Conservation (phyloP, 768 basidiomycete species). For the Mycena crocata region DNA sequence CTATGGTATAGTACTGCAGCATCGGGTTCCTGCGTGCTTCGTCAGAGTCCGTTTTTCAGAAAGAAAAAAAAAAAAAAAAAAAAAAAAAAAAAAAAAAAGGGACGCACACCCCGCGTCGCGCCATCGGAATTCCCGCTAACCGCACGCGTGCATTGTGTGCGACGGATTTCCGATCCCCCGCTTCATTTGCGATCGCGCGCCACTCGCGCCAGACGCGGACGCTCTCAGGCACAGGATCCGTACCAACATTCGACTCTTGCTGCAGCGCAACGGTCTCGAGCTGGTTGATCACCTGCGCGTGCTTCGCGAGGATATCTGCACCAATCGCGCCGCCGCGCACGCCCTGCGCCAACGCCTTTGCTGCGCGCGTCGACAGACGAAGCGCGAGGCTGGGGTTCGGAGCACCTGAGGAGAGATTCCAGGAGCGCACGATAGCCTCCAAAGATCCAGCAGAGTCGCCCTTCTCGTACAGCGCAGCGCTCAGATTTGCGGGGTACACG, state of each 20-base stretch:
- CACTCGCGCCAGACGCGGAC: conserved; percentile 32
- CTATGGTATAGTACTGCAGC: conserved; percentile 30
- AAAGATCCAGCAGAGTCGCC: conserved; percentile 38
- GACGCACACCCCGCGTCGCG: conserved; percentile 15
- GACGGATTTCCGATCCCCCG: not conserved
- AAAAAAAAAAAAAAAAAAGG: conserved; percentile 12
- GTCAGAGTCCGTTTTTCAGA: not conserved
- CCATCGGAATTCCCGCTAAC: conserved; percentile 8
- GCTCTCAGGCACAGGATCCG: conserved; percentile 14
- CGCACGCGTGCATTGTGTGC: conserved; percentile 12
- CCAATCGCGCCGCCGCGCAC: conserved; percentile 33
- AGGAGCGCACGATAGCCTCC: conserved; percentile 37
- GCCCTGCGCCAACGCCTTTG: conserved; percentile 39
- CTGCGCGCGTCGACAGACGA: conserved; percentile 36
- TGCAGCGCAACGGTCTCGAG: conserved; percentile 17
- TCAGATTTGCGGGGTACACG: conserved; percentile 43
- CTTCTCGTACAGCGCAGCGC: conserved; percentile 43
- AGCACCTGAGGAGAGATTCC: conserved; percentile 14
- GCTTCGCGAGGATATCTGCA: not conserved
- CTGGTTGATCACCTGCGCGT: conserved; percentile 16
- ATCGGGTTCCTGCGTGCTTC: conserved; percentile 22
- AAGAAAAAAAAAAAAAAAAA: not conserved
- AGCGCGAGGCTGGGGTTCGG: conserved; percentile 26
- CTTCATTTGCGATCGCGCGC: conserved; percentile 26
- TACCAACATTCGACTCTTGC: not conserved